phyloP scores from a whole-genome alignment of 768 basidiomycete species.

The Suillus alpinus region DNA sequence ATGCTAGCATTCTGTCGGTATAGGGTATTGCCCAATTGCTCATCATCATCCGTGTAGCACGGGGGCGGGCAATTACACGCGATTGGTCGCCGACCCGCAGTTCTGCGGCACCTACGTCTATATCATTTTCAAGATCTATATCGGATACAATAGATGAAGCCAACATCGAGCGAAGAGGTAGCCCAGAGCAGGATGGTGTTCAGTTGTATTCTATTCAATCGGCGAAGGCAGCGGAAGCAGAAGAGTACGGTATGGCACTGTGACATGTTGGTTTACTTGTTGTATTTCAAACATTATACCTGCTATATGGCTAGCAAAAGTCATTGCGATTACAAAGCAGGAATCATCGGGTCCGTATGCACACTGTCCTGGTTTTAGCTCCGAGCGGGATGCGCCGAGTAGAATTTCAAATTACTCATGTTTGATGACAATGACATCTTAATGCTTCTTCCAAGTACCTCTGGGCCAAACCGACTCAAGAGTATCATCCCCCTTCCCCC shows the following conservation, averaged over 20 bases:
- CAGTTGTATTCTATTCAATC: not conserved
- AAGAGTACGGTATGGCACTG: not conserved
- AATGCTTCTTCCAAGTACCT: too few relatives aligned
- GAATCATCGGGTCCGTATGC: too few relatives aligned
- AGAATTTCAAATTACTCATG: too few relatives aligned
- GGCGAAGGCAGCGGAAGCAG: not conserved
- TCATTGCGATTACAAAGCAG: too few relatives aligned
- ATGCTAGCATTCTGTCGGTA: not conserved
- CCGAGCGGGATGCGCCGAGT: too few relatives aligned
- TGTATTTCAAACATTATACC: not conserved
- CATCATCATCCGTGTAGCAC: conserved; percentile 35
- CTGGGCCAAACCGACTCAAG: too few relatives aligned
- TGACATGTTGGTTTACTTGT: not conserved
- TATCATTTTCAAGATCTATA: not conserved
- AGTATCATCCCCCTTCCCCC: too few relatives aligned
- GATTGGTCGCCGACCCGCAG: not conserved
- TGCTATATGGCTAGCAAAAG: not conserved
- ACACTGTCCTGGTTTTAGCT: too few relatives aligned
- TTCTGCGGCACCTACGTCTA: not conserved
- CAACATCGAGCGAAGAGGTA: not conserved
- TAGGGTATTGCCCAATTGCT: conserved; percentile 34
- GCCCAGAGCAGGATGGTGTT: not conserved
- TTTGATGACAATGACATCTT: too few relatives aligned
- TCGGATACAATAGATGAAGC: not conserved
- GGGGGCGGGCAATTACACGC: conserved; percentile 21